Conservation (phyloP, 73 alveolate species). For the Stentor roeselii region DNA sequence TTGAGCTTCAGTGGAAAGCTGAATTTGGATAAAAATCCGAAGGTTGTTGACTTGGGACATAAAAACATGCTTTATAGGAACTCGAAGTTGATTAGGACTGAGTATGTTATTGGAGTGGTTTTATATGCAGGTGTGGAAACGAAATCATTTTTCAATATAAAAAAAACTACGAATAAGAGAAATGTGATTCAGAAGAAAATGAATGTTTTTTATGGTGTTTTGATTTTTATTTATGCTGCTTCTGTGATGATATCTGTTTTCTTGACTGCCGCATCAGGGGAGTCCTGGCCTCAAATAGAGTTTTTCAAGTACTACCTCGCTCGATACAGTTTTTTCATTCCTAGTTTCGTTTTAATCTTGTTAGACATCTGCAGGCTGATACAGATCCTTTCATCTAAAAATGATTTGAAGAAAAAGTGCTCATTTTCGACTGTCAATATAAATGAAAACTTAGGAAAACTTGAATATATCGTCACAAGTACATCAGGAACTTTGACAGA, state of each 20-base stretch:
- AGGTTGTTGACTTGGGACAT: conserved; percentile 12
- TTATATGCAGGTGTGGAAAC: conserved; percentile 66
- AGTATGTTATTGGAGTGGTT: conserved; percentile 68
- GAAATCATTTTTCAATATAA: conserved; percentile 60
- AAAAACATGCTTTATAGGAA: neutral
- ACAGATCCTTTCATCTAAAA: neutral
- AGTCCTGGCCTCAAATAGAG: neutral
- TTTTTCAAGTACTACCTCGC: too few relatives aligned
- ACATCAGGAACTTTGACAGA: neutral
- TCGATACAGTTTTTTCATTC: neutral
- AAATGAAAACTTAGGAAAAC: neutral
- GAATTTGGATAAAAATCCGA: neutral
- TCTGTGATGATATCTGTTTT: neutral
- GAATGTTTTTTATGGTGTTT: neutral
- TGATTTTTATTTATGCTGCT: neutral
- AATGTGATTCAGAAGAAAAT: conserved; percentile 21
- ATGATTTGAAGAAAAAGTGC: neutral
- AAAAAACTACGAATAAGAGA: neutral
- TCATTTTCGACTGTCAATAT: neutral
- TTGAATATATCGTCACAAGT: neutral
- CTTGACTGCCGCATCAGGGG: neutral
- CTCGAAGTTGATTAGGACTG: conserved; percentile 56
- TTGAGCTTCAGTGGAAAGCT: conserved; percentile 15
- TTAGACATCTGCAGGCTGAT: neutral
- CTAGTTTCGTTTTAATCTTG: neutral